Base-by-base conservation (phyloP, 345 rosid genomes). In the Clarkia xantiana region DNA sequence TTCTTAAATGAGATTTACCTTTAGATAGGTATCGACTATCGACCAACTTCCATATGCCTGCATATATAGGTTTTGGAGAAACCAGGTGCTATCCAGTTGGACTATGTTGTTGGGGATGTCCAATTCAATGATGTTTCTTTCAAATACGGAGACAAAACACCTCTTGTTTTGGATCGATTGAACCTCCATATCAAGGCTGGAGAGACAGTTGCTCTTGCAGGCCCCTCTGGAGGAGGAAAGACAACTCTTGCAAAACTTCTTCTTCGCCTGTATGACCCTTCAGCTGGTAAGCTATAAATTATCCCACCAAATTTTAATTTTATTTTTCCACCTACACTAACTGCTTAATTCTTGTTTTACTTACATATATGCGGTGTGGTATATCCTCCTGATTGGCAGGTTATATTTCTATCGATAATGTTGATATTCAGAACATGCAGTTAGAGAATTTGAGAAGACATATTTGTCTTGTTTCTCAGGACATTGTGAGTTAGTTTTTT, bases 201-300 rank as follows among this genome's bases (percentile, higher is more conserved):
- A 59, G 97, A 90, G 79, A 86, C 86, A 46, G 60, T 86, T 54
- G 95, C 97, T 43, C 67, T 90, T 52, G 80, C 81, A 48, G 96
- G 97, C 39, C 95, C 91, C 58, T 90, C 97, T 49, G 97, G 97
- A 52, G 97, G 96, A 62, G 97, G 97, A 54, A 90, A 90, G 79
- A 81, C 97, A 18, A 86, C 97, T n/a, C 78, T 90, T 14, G 69
- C 71, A 51, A 90, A 86, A 79, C 64, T 90, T 81, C 91, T 90
- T 69, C 96, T 90, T 65, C 91, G 82, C 49, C 86, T 90, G 45
- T 90, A 86, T 53, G 81, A 90, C 62, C 82, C 91, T 57, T 68
- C 69, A 46, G 71, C 78, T 44, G 97, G 97, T 86, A 50, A 55
- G 64, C 49, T 14, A 19, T 29, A 11, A 42, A 52, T 51, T 64